Evolutionary conservation across 2,329 filamentous ascomycete species (phyloP).

Genomic region (Phaeophleospora eucalypticola): DNA sequence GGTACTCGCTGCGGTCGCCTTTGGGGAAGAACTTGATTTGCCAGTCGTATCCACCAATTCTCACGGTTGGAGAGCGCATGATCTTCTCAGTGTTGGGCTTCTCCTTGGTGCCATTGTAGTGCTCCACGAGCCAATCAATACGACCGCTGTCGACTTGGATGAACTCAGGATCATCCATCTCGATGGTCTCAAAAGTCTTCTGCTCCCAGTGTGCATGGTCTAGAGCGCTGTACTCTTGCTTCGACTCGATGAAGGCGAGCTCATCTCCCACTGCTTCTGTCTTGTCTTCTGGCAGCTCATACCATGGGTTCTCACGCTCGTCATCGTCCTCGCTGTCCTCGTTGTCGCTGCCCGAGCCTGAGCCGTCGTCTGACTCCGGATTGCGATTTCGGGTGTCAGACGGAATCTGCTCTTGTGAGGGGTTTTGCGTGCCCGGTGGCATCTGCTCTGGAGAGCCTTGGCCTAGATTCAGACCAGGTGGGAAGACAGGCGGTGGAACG

Average conservation of each 20-base stretch:
- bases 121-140: constrained; percentile 56
- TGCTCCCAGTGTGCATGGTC: constrained; percentile 59
- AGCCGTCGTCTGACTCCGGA: constrained; percentile 4
- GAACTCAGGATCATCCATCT: constrained; percentile 57
- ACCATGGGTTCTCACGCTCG: constrained; percentile 22
- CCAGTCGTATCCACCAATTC: constrained; percentile 59
- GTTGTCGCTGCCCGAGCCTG: constrained; percentile 11
- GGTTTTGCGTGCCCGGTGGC: neutral
- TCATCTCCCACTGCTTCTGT: constrained; percentile 55
- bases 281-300: constrained; percentile 52
- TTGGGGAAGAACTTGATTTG: constrained; percentile 62
- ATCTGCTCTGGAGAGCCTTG: too few species aligned
- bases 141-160: constrained; percentile 50
- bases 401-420: neutral
- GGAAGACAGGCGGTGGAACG: neutral
- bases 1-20: constrained; percentile 55
- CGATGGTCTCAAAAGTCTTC: constrained; percentile 45
- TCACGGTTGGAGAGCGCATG: constrained; percentile 55
- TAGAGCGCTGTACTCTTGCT: constrained; percentile 51
- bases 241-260: constrained; percentile 53
- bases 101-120: constrained; percentile 58
- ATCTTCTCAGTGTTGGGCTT: constrained; percentile 55
- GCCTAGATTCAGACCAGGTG: neutral
- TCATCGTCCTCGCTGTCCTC: constrained; percentile 31
- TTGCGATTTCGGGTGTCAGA: neutral